Evolutionary conservation across 805 yeast genomes (phyloP).

Genomic region (Pichia sporocuriosa): DNA sequence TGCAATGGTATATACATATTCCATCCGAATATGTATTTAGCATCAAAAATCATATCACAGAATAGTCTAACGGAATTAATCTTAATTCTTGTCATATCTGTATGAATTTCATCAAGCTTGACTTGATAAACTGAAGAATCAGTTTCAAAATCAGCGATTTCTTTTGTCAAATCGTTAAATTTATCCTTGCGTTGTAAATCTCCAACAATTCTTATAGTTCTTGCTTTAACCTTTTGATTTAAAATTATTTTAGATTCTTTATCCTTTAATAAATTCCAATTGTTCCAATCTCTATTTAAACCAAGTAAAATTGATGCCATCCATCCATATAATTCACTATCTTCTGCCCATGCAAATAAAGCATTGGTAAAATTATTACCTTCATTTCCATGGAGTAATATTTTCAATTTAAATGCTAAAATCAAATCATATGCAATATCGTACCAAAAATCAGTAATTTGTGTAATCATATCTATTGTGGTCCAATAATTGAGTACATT

Average conservation of each 20-base stretch:
- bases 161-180: neutral
- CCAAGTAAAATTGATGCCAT: conserved; percentile 56
- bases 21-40: conserved; percentile 38
- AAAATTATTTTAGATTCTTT: conserved; percentile 49
- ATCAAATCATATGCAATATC: conserved; percentile 58
- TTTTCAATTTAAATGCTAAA: conserved; percentile 51
- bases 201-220: conserved; percentile 33
- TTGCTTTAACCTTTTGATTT: conserved; percentile 54
- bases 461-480: conserved; percentile 42
- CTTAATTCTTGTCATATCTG: conserved; percentile 29
- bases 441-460: conserved; percentile 53
- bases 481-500: conserved; percentile 29
- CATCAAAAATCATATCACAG: conserved; percentile 43
- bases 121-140: neutral
- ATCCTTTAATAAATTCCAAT: conserved; percentile 36
- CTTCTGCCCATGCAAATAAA: conserved; percentile 32
- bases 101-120: conserved; percentile 14
- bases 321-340: conserved; percentile 66
- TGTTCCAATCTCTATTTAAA: conserved; percentile 43
- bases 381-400: conserved; percentile 38
- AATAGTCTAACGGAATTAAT: conserved; percentile 37
- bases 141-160: neutral
- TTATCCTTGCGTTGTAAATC: conserved; percentile 7
- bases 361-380: conserved; percentile 25
- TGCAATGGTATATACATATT: conserved; percentile 27